Conservation (phyloP, 2,329 filamentous ascomycete genomes). For the Myriosclerotinia scirpicola region DNA sequence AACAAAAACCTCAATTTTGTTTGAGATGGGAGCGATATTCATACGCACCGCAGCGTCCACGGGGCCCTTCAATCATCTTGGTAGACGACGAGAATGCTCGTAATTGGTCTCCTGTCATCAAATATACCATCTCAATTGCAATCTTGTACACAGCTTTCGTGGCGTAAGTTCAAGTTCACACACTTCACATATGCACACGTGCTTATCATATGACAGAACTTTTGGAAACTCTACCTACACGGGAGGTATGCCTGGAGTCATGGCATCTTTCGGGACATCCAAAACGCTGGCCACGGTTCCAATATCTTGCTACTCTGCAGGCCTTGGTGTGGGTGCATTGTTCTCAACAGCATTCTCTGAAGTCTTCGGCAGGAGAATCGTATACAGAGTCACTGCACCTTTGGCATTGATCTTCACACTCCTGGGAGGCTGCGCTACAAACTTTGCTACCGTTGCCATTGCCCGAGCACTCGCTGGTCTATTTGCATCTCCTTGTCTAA, state of each 20-base stretch:
- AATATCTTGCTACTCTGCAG: constrained; percentile 23
- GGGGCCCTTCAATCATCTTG: constrained; percentile 9
- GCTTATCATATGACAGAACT: constrained; percentile 20
- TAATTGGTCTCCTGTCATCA: neutral
- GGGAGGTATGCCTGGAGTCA: constrained; percentile 20
- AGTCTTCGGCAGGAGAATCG: constrained; percentile 22
- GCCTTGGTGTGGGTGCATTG: constrained; percentile 26
- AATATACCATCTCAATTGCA: constrained; percentile 14
- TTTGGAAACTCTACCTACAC: constrained; percentile 25
- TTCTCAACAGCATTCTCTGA: constrained; percentile 23
- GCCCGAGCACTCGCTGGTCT: constrained; percentile 24
- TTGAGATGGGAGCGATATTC: constrained; percentile 16
- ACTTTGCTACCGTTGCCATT: constrained; percentile 12
- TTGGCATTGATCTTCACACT: constrained; percentile 25
- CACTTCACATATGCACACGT: neutral
- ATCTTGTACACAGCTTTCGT: constrained; percentile 18
- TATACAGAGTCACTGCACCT: constrained; percentile 23
- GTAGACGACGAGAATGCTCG: constrained; percentile 5
- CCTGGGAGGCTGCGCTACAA: constrained; percentile 17
- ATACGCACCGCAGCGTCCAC: constrained; percentile 13
- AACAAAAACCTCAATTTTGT: constrained; percentile 14
- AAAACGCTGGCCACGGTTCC: constrained; percentile 23
- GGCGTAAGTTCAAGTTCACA: constrained; percentile 1
- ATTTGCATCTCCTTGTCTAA: constrained; percentile 21
- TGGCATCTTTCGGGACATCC: constrained; percentile 11